A percentile compares a stretch with the other conserved stretches of the same genome.
Conservation (phyloP, 2,329 filamentous ascomycete genomes). For the Helotiales sp. region DNA sequence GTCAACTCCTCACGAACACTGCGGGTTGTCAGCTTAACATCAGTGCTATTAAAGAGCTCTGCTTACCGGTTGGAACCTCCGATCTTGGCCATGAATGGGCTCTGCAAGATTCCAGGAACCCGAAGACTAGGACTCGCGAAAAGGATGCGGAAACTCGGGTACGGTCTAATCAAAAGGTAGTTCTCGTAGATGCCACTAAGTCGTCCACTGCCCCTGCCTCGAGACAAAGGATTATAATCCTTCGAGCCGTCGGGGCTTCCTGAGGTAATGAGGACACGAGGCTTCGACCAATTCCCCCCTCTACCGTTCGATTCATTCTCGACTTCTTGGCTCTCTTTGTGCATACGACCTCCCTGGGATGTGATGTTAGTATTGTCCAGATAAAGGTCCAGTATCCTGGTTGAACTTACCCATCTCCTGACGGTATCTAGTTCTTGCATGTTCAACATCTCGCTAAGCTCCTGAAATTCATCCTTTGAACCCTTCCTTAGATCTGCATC, state of each 20-base stretch:
- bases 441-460: constrained; percentile 70
- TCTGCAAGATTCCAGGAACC: constrained; percentile 66
- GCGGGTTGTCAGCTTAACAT: no score
- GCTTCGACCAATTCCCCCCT: constrained; percentile 40
- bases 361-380: neutral
- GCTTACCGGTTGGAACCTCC: constrained; percentile 50
- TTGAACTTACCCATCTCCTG: constrained; percentile 43
- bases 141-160: constrained; percentile 64
- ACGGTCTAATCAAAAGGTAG: constrained; percentile 65
- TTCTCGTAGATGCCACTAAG: constrained; percentile 50
- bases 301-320: constrained; percentile 38
- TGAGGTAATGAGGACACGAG: constrained; percentile 43
- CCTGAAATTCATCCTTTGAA: constrained; percentile 62
- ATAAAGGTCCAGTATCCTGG: neutral
- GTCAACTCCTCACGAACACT: constrained; percentile 49
- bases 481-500: constrained; percentile 16
- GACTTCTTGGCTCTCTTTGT: constrained; percentile 48
- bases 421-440: constrained; percentile 65
- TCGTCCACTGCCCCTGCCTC: constrained; percentile 31
- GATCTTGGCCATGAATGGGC: constrained; percentile 54
- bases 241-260: constrained; percentile 24
- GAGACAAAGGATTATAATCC: constrained; percentile 1
- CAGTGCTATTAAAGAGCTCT: no score
- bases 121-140: constrained; percentile 69
- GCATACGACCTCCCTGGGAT: constrained; percentile 58